Conservation (phyloP, 2,329 filamentous ascomycete genomes). For the Zymoseptoria pseudotritici region DNA sequence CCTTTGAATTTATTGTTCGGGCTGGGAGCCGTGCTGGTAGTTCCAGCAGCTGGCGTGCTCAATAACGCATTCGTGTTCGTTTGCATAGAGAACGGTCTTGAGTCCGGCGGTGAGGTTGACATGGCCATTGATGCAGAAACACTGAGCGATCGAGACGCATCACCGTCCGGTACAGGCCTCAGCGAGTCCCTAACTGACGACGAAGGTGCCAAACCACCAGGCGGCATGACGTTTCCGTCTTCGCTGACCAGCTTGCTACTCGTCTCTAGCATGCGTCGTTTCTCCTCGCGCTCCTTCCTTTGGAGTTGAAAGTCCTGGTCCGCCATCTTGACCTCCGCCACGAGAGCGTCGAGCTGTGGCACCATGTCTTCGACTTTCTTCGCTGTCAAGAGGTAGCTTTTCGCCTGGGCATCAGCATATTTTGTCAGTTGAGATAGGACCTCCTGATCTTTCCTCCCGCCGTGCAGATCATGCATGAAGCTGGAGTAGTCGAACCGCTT, state of each 20-base stretch:
- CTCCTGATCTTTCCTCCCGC: conserved; percentile 96
- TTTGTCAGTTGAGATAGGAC: conserved; percentile 89
- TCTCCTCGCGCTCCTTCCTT: conserved; percentile 90
- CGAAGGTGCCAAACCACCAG: conserved; percentile 21
- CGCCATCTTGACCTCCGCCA: conserved; percentile 79
- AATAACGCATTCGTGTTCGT: conserved; percentile 18
- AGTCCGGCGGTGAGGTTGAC: conserved; percentile 26
- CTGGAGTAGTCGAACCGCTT: conserved; percentile 98
- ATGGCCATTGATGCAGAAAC: conserved; percentile 9
- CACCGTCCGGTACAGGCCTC: conserved; percentile 16
- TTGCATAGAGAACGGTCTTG: conserved; percentile 15
- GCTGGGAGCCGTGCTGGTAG: conserved; percentile 15
- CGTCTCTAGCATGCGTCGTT: conserved; percentile 82
- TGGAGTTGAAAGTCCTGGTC: conserved; percentile 97
- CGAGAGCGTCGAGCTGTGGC: conserved; percentile 82
- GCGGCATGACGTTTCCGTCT: conserved; percentile 23
- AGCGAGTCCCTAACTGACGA: conserved; percentile 21
- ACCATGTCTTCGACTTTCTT: conserved; percentile 82
- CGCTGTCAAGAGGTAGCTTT: conserved; percentile 70
- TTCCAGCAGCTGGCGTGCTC: conserved; percentile 12
- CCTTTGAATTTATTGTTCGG: conserved; percentile 68
- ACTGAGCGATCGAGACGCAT: conserved; percentile 19
- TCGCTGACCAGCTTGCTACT: conserved; percentile 52
- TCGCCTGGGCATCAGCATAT: conserved; percentile 85
- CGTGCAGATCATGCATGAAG: conserved; percentile 98